phyloP scores from a whole-genome alignment of 208 protist genomes.

The Tritrichomonas musculus region DNA sequence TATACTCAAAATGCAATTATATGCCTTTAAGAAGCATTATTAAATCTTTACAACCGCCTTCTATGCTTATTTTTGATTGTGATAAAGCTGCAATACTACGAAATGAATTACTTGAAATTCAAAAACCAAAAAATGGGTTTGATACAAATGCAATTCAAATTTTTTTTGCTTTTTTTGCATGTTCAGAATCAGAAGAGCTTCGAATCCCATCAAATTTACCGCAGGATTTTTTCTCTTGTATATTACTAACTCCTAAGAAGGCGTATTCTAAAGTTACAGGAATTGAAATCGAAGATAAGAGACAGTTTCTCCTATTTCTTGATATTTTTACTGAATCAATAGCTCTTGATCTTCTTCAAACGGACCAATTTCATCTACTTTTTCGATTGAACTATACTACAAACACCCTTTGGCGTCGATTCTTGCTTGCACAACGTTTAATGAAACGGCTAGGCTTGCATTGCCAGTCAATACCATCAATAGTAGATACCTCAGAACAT shows the following conservation, averaged over 20 bases:
- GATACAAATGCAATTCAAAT: background rate
- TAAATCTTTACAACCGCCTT: background rate
- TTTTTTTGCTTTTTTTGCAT: background rate
- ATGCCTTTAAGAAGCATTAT: background rate
- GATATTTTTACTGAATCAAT: slow-evolving; percentile 15
- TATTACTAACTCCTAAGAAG: background rate
- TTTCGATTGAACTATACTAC: background rate
- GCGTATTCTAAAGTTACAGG: background rate
- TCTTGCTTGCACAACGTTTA: background rate
- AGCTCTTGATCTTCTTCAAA: background rate
- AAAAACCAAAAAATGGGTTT: no score
- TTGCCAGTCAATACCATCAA: background rate
- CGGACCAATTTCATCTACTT: background rate
- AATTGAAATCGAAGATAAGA: background rate
- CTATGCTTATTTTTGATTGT: slow-evolving; percentile 6
- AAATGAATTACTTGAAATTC: background rate
- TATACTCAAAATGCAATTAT: background rate
- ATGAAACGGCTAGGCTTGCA: background rate
- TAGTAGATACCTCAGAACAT: background rate
- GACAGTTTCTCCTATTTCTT: background rate
- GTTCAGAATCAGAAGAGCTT: background rate
- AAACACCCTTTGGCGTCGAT: background rate
- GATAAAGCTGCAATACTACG: background rate
- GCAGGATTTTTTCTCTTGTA: slow-evolving; percentile 8
- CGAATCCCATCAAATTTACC: background rate